These are phyloP conservation scores for Hypoxylon sp. DNA, from an alignment of 2,329 filamentous ascomycete genomes.

Conservation along the genomic window DNA sequence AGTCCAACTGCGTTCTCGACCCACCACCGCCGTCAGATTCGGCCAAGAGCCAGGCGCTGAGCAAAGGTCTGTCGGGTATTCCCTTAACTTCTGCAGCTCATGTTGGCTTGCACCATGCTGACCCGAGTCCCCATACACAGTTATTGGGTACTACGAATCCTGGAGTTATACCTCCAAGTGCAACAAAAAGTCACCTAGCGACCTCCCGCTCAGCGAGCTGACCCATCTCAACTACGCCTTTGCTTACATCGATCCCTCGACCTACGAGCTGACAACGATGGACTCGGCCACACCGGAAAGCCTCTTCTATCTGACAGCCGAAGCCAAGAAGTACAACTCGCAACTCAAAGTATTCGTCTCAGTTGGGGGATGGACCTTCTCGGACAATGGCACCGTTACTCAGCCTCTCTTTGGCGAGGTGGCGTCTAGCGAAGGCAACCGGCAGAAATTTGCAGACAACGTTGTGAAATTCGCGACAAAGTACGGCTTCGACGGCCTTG, in stretches of 20 bases:
- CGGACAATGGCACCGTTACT: slow-evolving; percentile 24
- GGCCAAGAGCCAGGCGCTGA: neutral
- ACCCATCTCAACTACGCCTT: slow-evolving; percentile 50
- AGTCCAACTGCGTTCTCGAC: neutral
- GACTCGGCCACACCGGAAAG: slow-evolving; percentile 36
- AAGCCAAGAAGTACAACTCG: slow-evolving; percentile 42
- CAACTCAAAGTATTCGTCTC: neutral
- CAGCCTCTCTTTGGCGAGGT: slow-evolving; percentile 41
- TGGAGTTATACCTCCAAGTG: slow-evolving; percentile 41
- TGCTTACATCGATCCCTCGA: slow-evolving; percentile 50
- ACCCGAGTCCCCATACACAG: neutral
- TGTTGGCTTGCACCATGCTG: neutral
- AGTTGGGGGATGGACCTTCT: neutral
- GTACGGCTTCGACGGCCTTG: slow-evolving; percentile 40
- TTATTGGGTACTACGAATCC: slow-evolving; percentile 49
- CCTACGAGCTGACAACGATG: slow-evolving; percentile 9
- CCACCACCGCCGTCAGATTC: neutral
- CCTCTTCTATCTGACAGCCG: slow-evolving; percentile 38
- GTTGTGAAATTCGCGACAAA: slow-evolving; percentile 34
- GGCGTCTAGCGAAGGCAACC: slow-evolving; percentile 20
- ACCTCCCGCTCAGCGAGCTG: slow-evolving; percentile 29
- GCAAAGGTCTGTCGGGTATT: no score
- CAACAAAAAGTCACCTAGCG: slow-evolving; percentile 12
- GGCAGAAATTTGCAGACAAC: slow-evolving; percentile 32
- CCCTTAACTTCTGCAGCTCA: no score